Conservation (phyloP, 768 basidiomycete genomes). For the Tubosaeta sp. region DNA sequence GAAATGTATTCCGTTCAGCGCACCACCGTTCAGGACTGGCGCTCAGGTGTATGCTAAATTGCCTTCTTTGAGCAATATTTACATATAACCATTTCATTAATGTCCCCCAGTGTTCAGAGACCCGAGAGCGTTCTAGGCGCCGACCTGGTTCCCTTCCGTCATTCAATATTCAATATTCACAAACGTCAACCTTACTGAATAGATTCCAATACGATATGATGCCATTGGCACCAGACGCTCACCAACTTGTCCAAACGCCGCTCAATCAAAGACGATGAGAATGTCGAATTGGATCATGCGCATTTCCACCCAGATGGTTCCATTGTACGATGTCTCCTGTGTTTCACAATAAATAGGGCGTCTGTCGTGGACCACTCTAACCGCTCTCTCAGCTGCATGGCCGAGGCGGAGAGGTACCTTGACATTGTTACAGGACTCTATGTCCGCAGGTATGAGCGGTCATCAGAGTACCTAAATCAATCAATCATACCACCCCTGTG, state of each 20-base stretch:
- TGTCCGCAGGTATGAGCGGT: background rate
- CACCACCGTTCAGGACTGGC: background rate
- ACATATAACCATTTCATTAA: background rate
- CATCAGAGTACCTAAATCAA: background rate
- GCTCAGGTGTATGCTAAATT: background rate
- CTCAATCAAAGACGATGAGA: slow-evolving; percentile 1
- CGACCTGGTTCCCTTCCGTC: background rate
- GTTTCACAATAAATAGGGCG: background rate
- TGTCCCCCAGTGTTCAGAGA: background rate
- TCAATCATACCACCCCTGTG: background rate
- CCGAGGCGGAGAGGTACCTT: background rate
- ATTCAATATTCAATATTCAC: background rate
- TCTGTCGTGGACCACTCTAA: background rate
- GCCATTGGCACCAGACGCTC: background rate
- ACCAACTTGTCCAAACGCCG: slow-evolving; percentile 1
- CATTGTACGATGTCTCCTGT: background rate
- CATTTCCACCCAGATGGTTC: background rate
- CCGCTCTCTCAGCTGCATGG: background rate
- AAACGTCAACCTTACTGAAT: background rate
- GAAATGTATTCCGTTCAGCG: background rate
- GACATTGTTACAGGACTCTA: slow-evolving; percentile 11
- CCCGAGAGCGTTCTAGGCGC: background rate
- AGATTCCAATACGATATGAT: background rate
- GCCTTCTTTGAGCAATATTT: background rate
- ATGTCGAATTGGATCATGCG: background rate